These are phyloP conservation scores for Termitomyces sp. DNA, from an alignment of 768 basidiomycete species.

Conservation along the genomic window DNA sequence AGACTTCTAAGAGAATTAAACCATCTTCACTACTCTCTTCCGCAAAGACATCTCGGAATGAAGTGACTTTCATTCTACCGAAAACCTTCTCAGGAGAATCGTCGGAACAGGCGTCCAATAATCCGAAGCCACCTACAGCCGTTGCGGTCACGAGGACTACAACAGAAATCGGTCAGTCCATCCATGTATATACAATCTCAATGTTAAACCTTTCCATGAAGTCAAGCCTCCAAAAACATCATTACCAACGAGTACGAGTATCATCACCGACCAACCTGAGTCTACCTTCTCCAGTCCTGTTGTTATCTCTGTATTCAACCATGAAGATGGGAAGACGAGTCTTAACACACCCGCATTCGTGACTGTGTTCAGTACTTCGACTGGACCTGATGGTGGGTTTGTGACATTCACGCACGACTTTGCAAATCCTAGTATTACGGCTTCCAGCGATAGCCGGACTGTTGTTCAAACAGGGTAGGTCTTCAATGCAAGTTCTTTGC, in stretches of 20 bases:
- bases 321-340: constrained; percentile 28
- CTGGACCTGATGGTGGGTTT: constrained; percentile 35
- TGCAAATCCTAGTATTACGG: constrained; percentile 39
- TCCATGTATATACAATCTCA: not conserved
- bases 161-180: constrained; percentile 4
- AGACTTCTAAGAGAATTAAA: not conserved
- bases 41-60: not conserved
- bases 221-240: constrained; percentile 3
- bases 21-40: not conserved
- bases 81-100: not conserved
- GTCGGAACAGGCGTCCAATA: not conserved
- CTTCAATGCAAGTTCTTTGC: not conserved
- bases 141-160: not conserved
- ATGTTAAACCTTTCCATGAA: not conserved
- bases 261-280: constrained; percentile 32
- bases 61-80: not conserved
- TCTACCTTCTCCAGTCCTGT: constrained; percentile 41
- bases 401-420: constrained; percentile 48
- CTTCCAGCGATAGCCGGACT: constrained; percentile 15
- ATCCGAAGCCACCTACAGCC: not conserved
- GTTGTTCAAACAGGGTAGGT: constrained; percentile 19
- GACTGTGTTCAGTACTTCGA: constrained; percentile 41
- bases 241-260: constrained; percentile 27
- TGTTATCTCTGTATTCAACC: constrained; percentile 33
- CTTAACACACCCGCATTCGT: constrained; percentile 40